These are phyloP conservation scores for Solanum rostratum DNA, from an alignment of 257 asterid genomes.

Conservation along the genomic window DNA sequence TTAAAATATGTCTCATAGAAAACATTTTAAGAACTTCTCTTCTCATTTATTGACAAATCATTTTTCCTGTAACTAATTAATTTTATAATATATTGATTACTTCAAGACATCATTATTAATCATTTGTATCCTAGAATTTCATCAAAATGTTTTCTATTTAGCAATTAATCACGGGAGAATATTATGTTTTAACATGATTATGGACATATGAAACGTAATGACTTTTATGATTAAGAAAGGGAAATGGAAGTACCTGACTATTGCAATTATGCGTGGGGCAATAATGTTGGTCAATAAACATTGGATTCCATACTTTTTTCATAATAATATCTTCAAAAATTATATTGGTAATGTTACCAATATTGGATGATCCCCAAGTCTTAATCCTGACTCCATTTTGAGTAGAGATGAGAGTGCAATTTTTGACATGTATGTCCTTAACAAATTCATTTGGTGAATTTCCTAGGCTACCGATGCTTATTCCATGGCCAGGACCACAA, in stretches of 20 bases:
- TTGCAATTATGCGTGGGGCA: constrained; percentile 29
- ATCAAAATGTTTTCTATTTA: neutral
- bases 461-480: constrained; percentile 61
- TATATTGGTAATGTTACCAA: constrained; percentile 21
- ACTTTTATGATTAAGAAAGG: neutral
- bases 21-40: too few species aligned
- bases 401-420: constrained; percentile 28
- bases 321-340: constrained; percentile 29
- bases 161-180: neutral
- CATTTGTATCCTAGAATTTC: neutral
- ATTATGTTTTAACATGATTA: too few species aligned
- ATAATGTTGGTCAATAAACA: constrained; percentile 53
- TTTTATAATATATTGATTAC: neutral
- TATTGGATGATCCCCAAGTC: constrained; percentile 38
- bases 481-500: constrained; percentile 76
- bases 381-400: constrained; percentile 57
- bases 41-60: too few species aligned
- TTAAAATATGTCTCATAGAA: too few species aligned
- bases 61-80: too few species aligned
- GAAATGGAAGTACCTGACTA: neutral
- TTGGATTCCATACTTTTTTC: constrained; percentile 37
- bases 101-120: neutral
- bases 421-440: constrained; percentile 13
- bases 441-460: constrained; percentile 16
- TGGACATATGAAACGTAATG: neutral